Conservation (phyloP, 768 basidiomycete species). For the Mycena albidolilacea region DNA sequence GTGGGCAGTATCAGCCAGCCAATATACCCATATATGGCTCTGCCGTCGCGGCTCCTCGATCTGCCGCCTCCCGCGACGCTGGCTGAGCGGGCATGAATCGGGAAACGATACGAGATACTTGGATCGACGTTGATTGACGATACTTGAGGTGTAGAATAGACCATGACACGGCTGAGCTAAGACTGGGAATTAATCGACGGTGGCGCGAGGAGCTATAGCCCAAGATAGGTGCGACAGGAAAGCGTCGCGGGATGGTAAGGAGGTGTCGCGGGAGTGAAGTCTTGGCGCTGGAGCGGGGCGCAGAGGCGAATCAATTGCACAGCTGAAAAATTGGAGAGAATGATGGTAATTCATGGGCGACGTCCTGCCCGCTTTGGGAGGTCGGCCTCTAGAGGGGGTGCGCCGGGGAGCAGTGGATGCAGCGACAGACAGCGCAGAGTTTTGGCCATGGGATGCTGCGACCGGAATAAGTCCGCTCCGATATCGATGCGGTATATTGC, state of each 20-base stretch:
- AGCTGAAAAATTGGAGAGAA: too few species aligned
- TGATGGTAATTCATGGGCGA: too few species aligned
- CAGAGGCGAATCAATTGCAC: too few species aligned
- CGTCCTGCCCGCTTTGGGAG: too few species aligned
- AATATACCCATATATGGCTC: neutral
- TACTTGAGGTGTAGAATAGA: neutral
- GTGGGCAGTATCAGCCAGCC: too few species aligned
- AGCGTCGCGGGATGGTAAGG: neutral
- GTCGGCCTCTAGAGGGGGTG: too few species aligned
- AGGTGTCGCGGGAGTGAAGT: neutral
- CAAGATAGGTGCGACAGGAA: neutral
- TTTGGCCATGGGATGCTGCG: too few species aligned
- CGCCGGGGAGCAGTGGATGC: too few species aligned
- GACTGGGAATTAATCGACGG: constrained; percentile 1
- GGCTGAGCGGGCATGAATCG: neutral
- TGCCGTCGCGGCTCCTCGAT: neutral
- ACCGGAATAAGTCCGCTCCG: too few species aligned
- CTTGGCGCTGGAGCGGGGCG: too few species aligned
- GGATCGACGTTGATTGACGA: neutral
- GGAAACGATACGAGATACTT: neutral
- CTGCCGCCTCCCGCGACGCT: neutral
- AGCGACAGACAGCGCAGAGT: too few species aligned
- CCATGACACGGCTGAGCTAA: neutral
- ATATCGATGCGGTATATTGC: too few species aligned
- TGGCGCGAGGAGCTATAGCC: neutral